Percentiles rank a stretch among this genome's conserved stretches.
These are phyloP conservation scores for Gloeostereum incarnatum DNA, from an alignment of 768 basidiomycete species.

Conservation along the genomic window DNA sequence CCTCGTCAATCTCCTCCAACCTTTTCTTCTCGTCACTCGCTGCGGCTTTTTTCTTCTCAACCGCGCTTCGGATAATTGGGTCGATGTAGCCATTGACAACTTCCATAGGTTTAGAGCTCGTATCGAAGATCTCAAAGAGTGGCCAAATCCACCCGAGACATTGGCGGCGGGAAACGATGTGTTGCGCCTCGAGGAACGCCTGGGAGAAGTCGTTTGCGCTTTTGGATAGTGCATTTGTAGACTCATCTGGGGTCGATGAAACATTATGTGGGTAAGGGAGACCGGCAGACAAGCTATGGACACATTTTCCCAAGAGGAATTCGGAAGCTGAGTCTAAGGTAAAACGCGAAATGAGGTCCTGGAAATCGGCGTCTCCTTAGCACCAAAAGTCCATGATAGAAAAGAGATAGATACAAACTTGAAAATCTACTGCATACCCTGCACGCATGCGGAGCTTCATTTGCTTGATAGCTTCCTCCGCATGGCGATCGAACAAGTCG, in stretches of 20 bases:
- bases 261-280: constrained; percentile 27
- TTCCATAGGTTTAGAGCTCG: constrained; percentile 22
- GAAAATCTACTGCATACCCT: constrained; percentile 28
- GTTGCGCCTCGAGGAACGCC: constrained; percentile 25
- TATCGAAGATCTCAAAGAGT: constrained; percentile 23
- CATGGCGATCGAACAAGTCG: constrained; percentile 28
- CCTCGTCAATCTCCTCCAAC: constrained; percentile 13
- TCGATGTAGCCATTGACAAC: constrained; percentile 24
- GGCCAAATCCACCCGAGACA: constrained; percentile 28
- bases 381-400: too few relatives aligned
- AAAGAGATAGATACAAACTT: constrained; percentile 16
- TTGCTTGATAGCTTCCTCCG: constrained; percentile 22
- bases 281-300: constrained; percentile 24
- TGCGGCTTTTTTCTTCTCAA: constrained; percentile 9
- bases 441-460: constrained; percentile 19
- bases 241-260: constrained; percentile 1
- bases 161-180: constrained; percentile 16
- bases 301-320: constrained; percentile 37
- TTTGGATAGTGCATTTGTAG: not conserved
- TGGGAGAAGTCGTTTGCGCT: constrained; percentile 13
- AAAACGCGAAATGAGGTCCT: constrained; percentile 38
- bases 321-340: constrained; percentile 46
- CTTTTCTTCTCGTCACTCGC: constrained; percentile 4
- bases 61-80: constrained; percentile 20
- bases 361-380: constrained; percentile 1